Evolutionary conservation across 1,284 basidiomycete species (phyloP), one percentile per base, ranked within the genome.

Genomic region (Malassezia yamatoensis): DNA sequence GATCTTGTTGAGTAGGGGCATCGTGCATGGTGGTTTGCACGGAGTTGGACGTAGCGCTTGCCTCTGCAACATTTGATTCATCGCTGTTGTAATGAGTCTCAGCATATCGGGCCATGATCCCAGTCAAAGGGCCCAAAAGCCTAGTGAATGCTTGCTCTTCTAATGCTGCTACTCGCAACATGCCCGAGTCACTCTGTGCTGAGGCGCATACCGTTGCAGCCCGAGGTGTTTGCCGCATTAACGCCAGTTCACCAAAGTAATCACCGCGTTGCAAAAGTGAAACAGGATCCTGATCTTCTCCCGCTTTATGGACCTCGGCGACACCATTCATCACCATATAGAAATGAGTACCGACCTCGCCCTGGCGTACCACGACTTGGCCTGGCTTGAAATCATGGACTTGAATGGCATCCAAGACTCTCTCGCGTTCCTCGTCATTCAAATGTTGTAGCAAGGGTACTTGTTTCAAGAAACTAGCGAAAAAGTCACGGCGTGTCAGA

Each of bases 291-390:
- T 64, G 60, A 5, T 20, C 32, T 13, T 60, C 59, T n/a, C 45
- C 44, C 33, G 51, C 62, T 79, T 96, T 94, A 54, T 86, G 86
- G 3, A 90, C 90, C 53, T 85, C 79, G 2, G 91, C 93, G 60
- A 86, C 82, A 18, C 93, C 93, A 64, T 88, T 87, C 72, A 96
- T 90, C 51, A 98, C 84, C 64, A 98, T 88, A 80, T 90, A 98
- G 78, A 98, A 98, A 49, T 90, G 90, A 67, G 93, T 88, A 8
- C 94, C 93, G 76, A 87, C 83, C 64, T 98, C 93, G 54, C 93
- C 93, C 75, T 98, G 86, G 49, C 79, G 80, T 53, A 98, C 87
- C 16, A 98, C 87, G 13, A 84, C 81, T 65, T 90, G 84, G 18
- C 89, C 91, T 60, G 88, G 85, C 46, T 81, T 78, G 75, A 89